These are phyloP conservation scores for Priceomyces castillae DNA, from an alignment of 805 yeast genomes.

Conservation along the genomic window DNA sequence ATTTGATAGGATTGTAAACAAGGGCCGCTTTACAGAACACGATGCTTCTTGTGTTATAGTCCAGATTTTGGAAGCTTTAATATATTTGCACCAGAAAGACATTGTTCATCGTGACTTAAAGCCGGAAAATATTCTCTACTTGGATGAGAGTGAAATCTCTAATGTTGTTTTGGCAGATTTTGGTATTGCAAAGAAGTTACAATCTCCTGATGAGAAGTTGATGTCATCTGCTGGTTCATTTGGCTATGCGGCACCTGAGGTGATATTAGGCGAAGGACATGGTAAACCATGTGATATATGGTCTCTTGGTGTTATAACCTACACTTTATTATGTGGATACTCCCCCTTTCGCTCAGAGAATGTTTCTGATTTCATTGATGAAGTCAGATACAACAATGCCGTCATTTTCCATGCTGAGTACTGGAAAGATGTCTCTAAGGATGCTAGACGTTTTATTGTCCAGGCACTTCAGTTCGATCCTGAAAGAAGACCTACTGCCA, in stretches of 20 bases:
- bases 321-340: conserved; percentile 86
- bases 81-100: conserved; percentile 69
- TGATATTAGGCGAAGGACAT: conserved; percentile 76
- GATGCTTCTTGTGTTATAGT: conserved; percentile 77
- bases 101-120: conserved; percentile 93
- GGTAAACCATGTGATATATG: conserved; percentile 96
- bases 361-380: conserved; percentile 75
- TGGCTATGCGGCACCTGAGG: conserved; percentile 98
- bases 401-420: conserved; percentile 85
- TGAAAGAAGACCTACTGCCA: conserved; percentile 63
- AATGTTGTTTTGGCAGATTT: conserved; percentile 89
- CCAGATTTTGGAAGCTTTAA: conserved; percentile 75
- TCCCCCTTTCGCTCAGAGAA: conserved; percentile 88
- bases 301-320: conserved; percentile 92
- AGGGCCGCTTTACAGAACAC: conserved; percentile 83
- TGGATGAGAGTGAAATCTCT: conserved; percentile 53
- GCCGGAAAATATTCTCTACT: conserved; percentile 86
- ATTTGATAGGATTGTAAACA: conserved; percentile 77
- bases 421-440: conserved; percentile 78
- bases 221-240: conserved; percentile 83
- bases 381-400: conserved; percentile 67
- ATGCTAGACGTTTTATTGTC: conserved; percentile 76
- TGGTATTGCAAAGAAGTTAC: conserved; percentile 85
- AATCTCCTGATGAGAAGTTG: conserved; percentile 56
- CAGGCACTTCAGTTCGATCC: conserved; percentile 70